Percentiles rank a stretch among this genome's conserved stretches.
Conservation (phyloP, 768 basidiomycete genomes). For the Pholiota molesta region DNA sequence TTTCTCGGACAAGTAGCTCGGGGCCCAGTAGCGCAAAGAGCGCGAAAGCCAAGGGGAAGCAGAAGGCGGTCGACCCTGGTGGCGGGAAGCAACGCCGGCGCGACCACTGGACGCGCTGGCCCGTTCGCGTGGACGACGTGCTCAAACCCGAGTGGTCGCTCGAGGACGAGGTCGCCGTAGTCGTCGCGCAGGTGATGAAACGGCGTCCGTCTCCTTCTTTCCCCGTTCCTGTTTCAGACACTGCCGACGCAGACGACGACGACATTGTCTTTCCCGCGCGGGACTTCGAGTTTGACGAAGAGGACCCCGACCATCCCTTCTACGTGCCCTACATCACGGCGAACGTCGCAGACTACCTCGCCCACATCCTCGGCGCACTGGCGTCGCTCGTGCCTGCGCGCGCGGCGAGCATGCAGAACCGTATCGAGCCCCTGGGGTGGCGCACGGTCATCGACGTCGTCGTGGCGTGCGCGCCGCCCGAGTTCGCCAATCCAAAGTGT, state of each 20-base stretch:
- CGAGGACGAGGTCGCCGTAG: slow-evolving; percentile 63
- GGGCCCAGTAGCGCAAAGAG: slow-evolving; percentile 1
- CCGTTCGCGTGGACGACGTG: slow-evolving; percentile 63
- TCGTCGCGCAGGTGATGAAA: slow-evolving; percentile 44
- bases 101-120: slow-evolving; percentile 79
- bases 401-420: slow-evolving; percentile 64
- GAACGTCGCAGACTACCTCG: slow-evolving; percentile 47
- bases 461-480: slow-evolving; percentile 40
- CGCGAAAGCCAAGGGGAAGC: slow-evolving; percentile 21
- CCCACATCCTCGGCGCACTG: slow-evolving; percentile 54
- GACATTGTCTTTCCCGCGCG: slow-evolving; percentile 12
- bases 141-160: slow-evolving; percentile 70
- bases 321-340: slow-evolving; percentile 42
- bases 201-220: slow-evolving; percentile 20
- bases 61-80: slow-evolving; percentile 15
- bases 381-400: slow-evolving; percentile 58
- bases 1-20: slow-evolving; percentile 14
- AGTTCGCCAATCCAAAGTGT: slow-evolving; percentile 38
- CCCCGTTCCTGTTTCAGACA: slow-evolving; percentile 8
- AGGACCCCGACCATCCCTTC: slow-evolving; percentile 33
- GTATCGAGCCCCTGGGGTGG: slow-evolving; percentile 66
- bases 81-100: slow-evolving; percentile 25
- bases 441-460: slow-evolving; percentile 59
- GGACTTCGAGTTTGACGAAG: slow-evolving; percentile 29
- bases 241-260: slow-evolving; percentile 18